Conservation (phyloP, 352 stramenopile genomes). For the Phytophthora fragariaefolia region DNA sequence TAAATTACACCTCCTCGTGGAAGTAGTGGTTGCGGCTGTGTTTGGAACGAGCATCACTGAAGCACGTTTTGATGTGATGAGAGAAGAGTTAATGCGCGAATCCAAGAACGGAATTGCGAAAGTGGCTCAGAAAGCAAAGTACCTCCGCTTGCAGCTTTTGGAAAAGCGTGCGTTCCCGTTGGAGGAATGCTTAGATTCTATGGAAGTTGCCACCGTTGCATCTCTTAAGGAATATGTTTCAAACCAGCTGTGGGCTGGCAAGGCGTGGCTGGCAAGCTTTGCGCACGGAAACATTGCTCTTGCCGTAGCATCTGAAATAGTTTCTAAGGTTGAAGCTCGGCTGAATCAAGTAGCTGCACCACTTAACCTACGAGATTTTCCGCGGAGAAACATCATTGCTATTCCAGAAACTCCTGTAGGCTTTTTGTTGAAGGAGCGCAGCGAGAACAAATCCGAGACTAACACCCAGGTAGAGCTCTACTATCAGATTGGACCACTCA, state of each 20-base stretch:
- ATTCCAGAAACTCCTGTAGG: slow-evolving; percentile 55
- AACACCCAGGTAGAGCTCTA: slow-evolving; percentile 89
- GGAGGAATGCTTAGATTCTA: slow-evolving; percentile 49
- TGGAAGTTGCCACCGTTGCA: slow-evolving; percentile 48
- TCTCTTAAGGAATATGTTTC: slow-evolving; percentile 50
- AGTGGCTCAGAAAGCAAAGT: slow-evolving; percentile 63
- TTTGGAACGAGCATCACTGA: slow-evolving; percentile 55
- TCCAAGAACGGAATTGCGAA: slow-evolving; percentile 75
- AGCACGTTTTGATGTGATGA: slow-evolving; percentile 67
- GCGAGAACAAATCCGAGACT: slow-evolving; percentile 76
- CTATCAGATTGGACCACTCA: slow-evolving; percentile 86
- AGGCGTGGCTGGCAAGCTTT: slow-evolving; percentile 63
- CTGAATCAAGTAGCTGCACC: slow-evolving; percentile 44
- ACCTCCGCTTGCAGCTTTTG: slow-evolving; percentile 68
- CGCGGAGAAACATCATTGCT: slow-evolving; percentile 60
- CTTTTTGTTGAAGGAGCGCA: slow-evolving; percentile 63
- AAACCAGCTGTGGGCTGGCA: slow-evolving; percentile 54
- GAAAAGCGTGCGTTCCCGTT: slow-evolving; percentile 59
- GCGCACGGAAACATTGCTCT: slow-evolving; percentile 76
- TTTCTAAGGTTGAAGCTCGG: slow-evolving; percentile 51
- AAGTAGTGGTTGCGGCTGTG: slow-evolving; percentile 64
- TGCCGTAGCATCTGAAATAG: slow-evolving; percentile 38
- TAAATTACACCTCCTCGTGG: slow-evolving; percentile 68
- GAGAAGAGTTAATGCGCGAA: slow-evolving; percentile 73
- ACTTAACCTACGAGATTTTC: slow-evolving; percentile 37